These are phyloP conservation scores for Solanum hybrid DNA, from an alignment of 305 asterid genomes.

Conservation along the genomic window DNA sequence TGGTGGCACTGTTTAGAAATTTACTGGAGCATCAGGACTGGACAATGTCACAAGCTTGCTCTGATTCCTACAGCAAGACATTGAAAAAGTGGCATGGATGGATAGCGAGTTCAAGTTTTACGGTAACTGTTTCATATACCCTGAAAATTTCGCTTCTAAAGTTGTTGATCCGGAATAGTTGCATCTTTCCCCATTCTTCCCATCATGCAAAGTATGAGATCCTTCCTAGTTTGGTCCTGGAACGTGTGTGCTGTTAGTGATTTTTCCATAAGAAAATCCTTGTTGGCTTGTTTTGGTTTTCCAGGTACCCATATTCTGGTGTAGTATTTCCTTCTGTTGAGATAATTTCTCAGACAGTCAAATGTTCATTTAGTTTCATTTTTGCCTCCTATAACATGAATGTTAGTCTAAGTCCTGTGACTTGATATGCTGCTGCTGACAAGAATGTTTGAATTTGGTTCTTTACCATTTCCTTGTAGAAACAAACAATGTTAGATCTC, in stretches of 20 bases:
- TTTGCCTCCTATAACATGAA: background rate
- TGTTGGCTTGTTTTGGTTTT: background rate
- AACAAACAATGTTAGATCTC: background rate
- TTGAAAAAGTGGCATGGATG: slow-evolving; percentile 93
- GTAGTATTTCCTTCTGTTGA: background rate
- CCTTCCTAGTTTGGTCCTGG: background rate
- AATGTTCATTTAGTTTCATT: background rate
- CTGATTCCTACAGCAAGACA: slow-evolving; percentile 76
- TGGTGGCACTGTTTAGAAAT: slow-evolving; percentile 70
- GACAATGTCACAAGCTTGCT: slow-evolving; percentile 86
- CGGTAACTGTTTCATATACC: slow-evolving; percentile 32
- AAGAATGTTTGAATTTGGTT: background rate
- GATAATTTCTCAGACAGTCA: background rate
- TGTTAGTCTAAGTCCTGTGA: background rate
- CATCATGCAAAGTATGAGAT: background rate
- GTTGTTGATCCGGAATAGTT: background rate
- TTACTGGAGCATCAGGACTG: slow-evolving; percentile 71
- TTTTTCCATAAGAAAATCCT: background rate
- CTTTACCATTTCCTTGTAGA: background rate
- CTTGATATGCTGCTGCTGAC: background rate
- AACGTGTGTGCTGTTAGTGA: background rate
- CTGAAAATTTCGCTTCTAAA: background rate
- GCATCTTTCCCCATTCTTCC: background rate
- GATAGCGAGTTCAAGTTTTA: slow-evolving; percentile 92
- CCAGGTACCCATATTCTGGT: background rate